Conservation (phyloP, 352 stramenopile species). For the Globisporangium cederbergense region DNA sequence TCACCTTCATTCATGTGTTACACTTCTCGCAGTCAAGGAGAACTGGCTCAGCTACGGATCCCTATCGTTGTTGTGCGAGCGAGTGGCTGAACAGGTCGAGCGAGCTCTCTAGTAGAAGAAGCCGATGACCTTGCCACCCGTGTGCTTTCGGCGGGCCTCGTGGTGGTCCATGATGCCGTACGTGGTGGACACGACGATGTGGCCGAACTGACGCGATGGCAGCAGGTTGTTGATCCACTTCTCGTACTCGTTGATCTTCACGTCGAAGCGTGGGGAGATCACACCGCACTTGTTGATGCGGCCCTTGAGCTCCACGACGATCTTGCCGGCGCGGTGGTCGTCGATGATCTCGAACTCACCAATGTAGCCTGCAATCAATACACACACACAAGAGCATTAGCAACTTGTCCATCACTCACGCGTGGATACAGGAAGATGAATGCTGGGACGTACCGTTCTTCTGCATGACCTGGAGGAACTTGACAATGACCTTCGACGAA, state of each 20-base stretch:
- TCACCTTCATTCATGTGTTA: constrained; percentile 16
- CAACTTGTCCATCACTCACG: background rate
- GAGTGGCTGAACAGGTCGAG: background rate
- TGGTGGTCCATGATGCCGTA: constrained; percentile 92
- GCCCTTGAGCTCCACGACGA: constrained; percentile 97
- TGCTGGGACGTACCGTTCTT: constrained; percentile 91
- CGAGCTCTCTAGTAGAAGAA: constrained; percentile 98
- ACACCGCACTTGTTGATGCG: constrained; percentile 99
- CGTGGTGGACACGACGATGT: constrained; percentile 92
- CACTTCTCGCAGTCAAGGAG: background rate
- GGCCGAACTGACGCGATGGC: constrained; percentile 98
- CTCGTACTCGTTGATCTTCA: constrained; percentile 96
- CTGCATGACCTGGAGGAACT: constrained; percentile 99
- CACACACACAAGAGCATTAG: background rate
- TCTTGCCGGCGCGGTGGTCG: constrained; percentile 99
- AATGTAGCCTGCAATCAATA: constrained; percentile 93
- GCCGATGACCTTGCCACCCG: constrained; percentile 99
- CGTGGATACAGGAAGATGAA: background rate
- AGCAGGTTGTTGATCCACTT: constrained; percentile 99
- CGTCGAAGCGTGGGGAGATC: constrained; percentile 99
- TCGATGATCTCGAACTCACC: constrained; percentile 99
- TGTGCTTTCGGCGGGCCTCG: constrained; percentile 98
- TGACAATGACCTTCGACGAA: constrained; percentile 99
- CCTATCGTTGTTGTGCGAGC: constrained; percentile 6
- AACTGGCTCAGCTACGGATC: constrained; percentile 16